Base-by-base conservation (phyloP, 2,329 filamentous ascomycete species). In the Pyrenochaeta sp. region DNA sequence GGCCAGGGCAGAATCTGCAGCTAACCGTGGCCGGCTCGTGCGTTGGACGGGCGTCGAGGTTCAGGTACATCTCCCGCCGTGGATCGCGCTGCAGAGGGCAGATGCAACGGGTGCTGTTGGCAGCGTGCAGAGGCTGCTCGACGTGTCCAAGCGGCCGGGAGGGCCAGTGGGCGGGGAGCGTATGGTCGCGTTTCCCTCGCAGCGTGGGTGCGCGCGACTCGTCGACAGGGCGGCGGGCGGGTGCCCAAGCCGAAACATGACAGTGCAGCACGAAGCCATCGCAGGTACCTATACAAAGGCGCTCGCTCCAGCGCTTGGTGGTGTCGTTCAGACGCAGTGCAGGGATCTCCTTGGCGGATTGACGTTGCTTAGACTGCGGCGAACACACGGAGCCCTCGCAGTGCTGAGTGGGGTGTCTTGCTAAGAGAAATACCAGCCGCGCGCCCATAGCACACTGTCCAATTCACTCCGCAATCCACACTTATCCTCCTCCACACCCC, bases 21-120 rank as follows among this genome's bases (percentile, higher is more conserved):
- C 53, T 49, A 55, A 42, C 58, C 58, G 60, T 50, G 61, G 65
- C 55, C 59, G 65, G 62, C 53, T 60, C 60, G 64, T 60, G 62
- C 62, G 51, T 53, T 41, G 39, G 60, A 62, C 51, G 58, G n/a
- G 60, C 57, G 55, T 44, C 45, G 60, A 61, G 53, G 62, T 62
- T 63, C 63, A 66, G 61, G 69, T 64, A 65, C 69, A 69, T 71
- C 67, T 67, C 67, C 67, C 66, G 68, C 47, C 48, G 52, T 48
- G 56, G 56, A 52, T 49, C 49, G 45, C 49, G 30, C 44, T 37
- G 49, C 37, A 30, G 18, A 12, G 47, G 20, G 49, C 45, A 40
- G n/a, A 23, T 48, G 42, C 36, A 31, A 37, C 30, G 43, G 9
- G 39, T 17, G 29, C n/a, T 20, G 50, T 32, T 11, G 29, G 14